Evolutionary conservation across 1,284 basidiomycete species (phyloP).

Genomic region (Boletus coffeatus): DNA sequence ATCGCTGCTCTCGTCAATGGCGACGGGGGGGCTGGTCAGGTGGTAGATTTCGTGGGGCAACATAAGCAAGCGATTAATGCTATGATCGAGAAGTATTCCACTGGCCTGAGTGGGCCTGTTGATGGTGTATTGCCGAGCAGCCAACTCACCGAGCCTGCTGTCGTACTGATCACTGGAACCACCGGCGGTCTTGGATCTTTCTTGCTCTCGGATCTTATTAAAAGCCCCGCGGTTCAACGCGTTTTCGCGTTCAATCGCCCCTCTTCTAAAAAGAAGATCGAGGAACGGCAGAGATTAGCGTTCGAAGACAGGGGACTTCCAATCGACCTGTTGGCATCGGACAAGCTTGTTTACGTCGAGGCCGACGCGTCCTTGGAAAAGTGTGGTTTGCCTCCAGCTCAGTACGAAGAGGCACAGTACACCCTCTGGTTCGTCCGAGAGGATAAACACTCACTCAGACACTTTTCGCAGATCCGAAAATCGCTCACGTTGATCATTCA

Average conservation of each 20-base stretch:
- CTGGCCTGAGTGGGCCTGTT: not conserved
- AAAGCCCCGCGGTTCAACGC: conserved; percentile 9
- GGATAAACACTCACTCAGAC: no score
- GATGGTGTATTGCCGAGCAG: not conserved
- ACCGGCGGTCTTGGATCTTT: conserved; percentile 29
- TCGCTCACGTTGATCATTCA: not conserved
- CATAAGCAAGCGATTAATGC: conserved; percentile 6
- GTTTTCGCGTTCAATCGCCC: conserved; percentile 26
- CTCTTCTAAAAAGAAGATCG: not conserved
- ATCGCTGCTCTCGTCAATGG: conserved; percentile 6
- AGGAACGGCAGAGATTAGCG: conserved; percentile 5
- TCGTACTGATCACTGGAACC: conserved; percentile 28
- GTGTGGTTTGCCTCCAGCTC: conserved; percentile 2
- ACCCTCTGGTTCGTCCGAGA: no score
- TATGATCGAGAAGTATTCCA: conserved; percentile 14
- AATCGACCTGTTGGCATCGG: conserved; percentile 1
- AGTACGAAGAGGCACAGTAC: no score
- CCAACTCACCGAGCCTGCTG: not conserved
- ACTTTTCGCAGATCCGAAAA: no score
- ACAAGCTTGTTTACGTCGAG: not conserved
- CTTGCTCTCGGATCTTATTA: conserved; percentile 19
- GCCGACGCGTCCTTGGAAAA: conserved; percentile 10
- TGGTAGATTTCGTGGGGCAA: not conserved
- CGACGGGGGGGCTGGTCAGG: not conserved
- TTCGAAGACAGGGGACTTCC: conserved; percentile 6